phyloP scores from a whole-genome alignment of 2,329 filamentous ascomycete genomes.

The Paraconiothyrium sp. region DNA sequence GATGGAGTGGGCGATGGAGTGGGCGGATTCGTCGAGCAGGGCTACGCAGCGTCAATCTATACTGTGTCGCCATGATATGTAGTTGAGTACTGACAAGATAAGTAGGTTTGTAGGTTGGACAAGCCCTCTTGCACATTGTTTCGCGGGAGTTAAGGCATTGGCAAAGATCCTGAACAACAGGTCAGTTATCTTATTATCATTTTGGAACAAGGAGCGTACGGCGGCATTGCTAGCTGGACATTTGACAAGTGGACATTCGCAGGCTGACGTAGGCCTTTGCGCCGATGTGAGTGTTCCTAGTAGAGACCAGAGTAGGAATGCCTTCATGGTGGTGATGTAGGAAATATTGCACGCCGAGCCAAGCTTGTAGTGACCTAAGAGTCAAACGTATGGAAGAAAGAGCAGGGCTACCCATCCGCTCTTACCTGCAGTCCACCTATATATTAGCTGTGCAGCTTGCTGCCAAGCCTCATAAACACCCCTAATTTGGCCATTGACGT shows the following conservation, averaged over 20 bases:
- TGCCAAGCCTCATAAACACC: slow-evolving; percentile 12
- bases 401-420: background rate
- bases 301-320: slow-evolving; percentile 29
- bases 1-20: slow-evolving; percentile 16
- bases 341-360: background rate
- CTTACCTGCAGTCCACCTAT: slow-evolving; percentile 1
- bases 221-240: slow-evolving; percentile 32
- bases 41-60: slow-evolving; percentile 18
- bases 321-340: slow-evolving; percentile 30
- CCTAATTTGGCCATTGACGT: slow-evolving; percentile 1
- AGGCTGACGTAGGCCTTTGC: slow-evolving; percentile 23
- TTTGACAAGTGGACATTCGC: slow-evolving; percentile 40
- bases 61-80: background rate
- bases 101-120: slow-evolving; percentile 33
- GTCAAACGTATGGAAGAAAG: background rate
- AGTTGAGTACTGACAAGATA: slow-evolving; percentile 24
- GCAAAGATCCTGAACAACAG: slow-evolving; percentile 34
- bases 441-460: background rate
- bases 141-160: slow-evolving; percentile 40
- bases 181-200: background rate
- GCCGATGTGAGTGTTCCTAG: slow-evolving; percentile 29
- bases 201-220: slow-evolving; percentile 22
- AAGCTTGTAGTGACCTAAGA: background rate
- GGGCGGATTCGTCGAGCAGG: slow-evolving; percentile 22
- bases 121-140: slow-evolving; percentile 31